Evolutionary conservation across 2,329 filamentous ascomycete genomes (phyloP).

Genomic region (Nigrospora oryzae): DNA sequence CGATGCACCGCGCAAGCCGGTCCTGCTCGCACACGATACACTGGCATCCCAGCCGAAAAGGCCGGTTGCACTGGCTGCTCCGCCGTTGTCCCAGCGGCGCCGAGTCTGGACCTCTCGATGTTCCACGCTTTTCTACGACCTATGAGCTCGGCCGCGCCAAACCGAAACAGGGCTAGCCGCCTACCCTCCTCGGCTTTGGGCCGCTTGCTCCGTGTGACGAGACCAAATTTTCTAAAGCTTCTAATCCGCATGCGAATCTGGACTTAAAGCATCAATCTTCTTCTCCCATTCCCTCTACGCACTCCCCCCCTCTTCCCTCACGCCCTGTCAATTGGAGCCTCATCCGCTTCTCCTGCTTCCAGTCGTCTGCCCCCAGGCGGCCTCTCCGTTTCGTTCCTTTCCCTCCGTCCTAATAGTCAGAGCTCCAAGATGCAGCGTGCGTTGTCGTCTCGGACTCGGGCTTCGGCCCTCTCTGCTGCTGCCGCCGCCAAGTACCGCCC

Average conservation of each 20-base stretch:
- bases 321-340: constrained; percentile 9
- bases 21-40: no score
- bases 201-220: constrained; percentile 15
- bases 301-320: constrained; percentile 8
- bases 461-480: constrained; percentile 67
- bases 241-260: background rate
- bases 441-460: constrained; percentile 71
- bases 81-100: no score
- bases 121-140: constrained; percentile 24
- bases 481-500: constrained; percentile 55
- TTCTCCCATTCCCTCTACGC: constrained; percentile 11
- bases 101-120: background rate
- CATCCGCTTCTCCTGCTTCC: constrained; percentile 16
- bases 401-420: constrained; percentile 18
- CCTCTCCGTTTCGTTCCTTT: constrained; percentile 18
- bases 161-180: constrained; percentile 18
- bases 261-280: no score
- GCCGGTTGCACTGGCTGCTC: no score
- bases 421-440: constrained; percentile 82
- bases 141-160: constrained; percentile 16
- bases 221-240: constrained; percentile 26
- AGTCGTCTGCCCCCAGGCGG: constrained; percentile 13
- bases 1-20: no score
- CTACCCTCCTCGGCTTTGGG: constrained; percentile 5
- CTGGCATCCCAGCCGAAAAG: no score